Conservation (phyloP, 2,329 filamentous ascomycete species). For the Anisogramma anomala region DNA sequence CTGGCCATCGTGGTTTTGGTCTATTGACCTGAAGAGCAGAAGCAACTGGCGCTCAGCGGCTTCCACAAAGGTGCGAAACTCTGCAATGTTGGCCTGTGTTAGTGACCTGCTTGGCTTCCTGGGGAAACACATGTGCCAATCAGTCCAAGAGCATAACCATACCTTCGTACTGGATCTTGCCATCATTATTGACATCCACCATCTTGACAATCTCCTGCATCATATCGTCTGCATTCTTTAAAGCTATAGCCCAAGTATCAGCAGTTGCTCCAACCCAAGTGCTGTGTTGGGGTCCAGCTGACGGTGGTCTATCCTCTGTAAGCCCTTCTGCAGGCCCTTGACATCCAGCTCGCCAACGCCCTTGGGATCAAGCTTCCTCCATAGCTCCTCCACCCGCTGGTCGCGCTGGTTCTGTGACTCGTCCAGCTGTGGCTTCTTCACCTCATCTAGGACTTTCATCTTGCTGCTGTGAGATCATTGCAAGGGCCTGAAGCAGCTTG, state of each 20-base stretch:
- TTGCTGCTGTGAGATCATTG: conserved; percentile 28
- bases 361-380: conserved; percentile 68
- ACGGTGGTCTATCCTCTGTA: conserved; percentile 90
- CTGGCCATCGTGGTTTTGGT: conserved; percentile 72
- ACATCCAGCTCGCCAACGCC: conserved; percentile 72
- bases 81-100: conserved; percentile 31
- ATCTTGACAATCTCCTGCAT: conserved; percentile 67
- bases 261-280: conserved; percentile 4
- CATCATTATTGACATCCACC: conserved; percentile 77
- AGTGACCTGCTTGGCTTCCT: conserved; percentile 4
- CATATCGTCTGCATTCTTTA: conserved; percentile 87
- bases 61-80: conserved; percentile 82
- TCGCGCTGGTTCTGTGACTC: conserved; percentile 71
- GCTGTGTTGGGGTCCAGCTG: conserved; percentile 20
- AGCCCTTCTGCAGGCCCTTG: conserved; percentile 69
- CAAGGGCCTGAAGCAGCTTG: conserved; percentile 16
- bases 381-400: conserved; percentile 70
- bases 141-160: background rate
- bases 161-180: conserved; percentile 72
- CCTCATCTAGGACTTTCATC: conserved; percentile 39
- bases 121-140: background rate
- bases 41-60: conserved; percentile 76
- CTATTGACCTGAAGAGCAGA: conserved; percentile 74
- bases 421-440: conserved; percentile 43
- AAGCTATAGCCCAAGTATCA: conserved; percentile 28